Conservation (phyloP, 2,329 filamentous ascomycete genomes). For the Mycosphaerelloides madeirae region DNA sequence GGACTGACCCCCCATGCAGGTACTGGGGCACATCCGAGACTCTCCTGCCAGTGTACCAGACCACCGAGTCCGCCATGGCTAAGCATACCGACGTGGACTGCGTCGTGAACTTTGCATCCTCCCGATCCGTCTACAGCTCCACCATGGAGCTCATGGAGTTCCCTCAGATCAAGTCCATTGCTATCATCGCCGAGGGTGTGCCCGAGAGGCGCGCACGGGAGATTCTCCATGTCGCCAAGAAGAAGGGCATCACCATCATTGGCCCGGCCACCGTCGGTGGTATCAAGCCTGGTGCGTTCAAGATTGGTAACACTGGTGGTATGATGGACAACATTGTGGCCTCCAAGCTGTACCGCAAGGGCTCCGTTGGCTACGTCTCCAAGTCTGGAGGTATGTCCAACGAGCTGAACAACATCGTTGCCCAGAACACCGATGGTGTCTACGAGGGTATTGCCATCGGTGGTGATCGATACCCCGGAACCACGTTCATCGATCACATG, state of each 20-base stretch:
- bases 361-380: constrained; percentile 97
- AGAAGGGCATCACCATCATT: constrained; percentile 99
- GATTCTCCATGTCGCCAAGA: constrained; percentile 91
- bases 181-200: constrained; percentile 98
- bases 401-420: constrained; percentile 99
- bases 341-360: constrained; percentile 99
- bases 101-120: constrained; percentile 99
- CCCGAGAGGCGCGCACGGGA: constrained; percentile 98
- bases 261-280: constrained; percentile 97
- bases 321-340: constrained; percentile 99
- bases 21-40: constrained; percentile 99
- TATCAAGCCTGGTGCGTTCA: constrained; percentile 99
- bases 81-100: constrained; percentile 98
- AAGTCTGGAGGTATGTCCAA: constrained; percentile 99
- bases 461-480: constrained; percentile 97
- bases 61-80: constrained; percentile 81
- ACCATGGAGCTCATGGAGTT: constrained; percentile 98
- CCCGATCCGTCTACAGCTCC: constrained; percentile 95
- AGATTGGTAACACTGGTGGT: constrained; percentile 99
- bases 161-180: constrained; percentile 97
- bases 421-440: constrained; percentile 93
- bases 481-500: constrained; percentile 98
- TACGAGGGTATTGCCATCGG: constrained; percentile 99
- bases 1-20: constrained; percentile 31
- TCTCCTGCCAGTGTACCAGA: constrained; percentile 95